These are phyloP conservation scores for Suhomyces choctaworum DNA, from an alignment of 1,139 yeast genomes.

Conservation along the genomic window DNA sequence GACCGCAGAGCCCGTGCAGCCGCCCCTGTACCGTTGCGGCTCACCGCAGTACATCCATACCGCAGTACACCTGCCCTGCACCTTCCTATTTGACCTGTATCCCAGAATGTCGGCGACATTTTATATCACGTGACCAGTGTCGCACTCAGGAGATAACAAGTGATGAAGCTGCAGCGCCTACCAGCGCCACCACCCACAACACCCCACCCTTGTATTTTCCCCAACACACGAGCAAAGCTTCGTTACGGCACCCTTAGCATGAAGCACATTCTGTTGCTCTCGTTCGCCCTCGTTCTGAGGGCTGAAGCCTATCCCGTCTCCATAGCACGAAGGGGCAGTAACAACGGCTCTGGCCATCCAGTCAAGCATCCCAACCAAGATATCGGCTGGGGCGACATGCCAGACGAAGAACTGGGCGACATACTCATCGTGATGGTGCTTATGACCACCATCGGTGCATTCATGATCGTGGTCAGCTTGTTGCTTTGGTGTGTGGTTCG, in stretches of 20 bases:
- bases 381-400: slow-evolving; percentile 1
- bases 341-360: not conserved
- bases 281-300: slow-evolving; percentile 6
- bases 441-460: slow-evolving; percentile 5
- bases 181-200: too few relatives aligned
- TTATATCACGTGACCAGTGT: too few relatives aligned
- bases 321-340: not conserved
- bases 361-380: not conserved
- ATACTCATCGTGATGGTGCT: slow-evolving; percentile 6
- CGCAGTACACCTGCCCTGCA: too few relatives aligned
- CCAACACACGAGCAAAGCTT: too few relatives aligned
- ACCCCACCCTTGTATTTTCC: too few relatives aligned
- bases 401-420: slow-evolving; percentile 1
- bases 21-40: too few relatives aligned
- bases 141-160: too few relatives aligned
- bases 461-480: slow-evolving; percentile 6
- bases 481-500: slow-evolving; percentile 12
- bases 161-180: too few relatives aligned
- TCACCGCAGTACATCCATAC: too few relatives aligned
- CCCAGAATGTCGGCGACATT: too few relatives aligned
- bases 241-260: not conserved
- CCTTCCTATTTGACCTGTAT: too few relatives aligned
- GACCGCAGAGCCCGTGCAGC: too few relatives aligned
- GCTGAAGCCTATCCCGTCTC: slow-evolving; percentile 8
- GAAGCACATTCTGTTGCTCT: slow-evolving; percentile 4